Percentiles rank a stretch among this genome's conserved stretches.
These are phyloP conservation scores for Rhinocladiella mackenziei DNA, from an alignment of 2,329 filamentous ascomycete genomes.

Conservation along the genomic window DNA sequence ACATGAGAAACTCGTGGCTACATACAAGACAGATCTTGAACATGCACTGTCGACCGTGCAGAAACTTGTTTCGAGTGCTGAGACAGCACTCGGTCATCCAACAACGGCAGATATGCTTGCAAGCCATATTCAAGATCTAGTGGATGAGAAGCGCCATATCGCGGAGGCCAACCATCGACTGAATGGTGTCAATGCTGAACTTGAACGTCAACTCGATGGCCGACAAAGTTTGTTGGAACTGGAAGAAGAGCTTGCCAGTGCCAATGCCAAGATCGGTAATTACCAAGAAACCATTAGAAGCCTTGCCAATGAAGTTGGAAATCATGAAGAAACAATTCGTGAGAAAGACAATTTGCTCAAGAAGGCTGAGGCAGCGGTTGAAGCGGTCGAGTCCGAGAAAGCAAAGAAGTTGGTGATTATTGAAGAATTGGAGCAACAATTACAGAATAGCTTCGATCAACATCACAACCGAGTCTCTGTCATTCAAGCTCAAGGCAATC, in stretches of 20 bases:
- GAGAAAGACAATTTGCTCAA: slow-evolving; percentile 44
- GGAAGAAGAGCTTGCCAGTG: slow-evolving; percentile 36
- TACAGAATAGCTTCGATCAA: slow-evolving; percentile 91
- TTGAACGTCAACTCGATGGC: slow-evolving; percentile 27
- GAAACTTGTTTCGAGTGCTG: slow-evolving; percentile 21
- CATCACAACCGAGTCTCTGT: slow-evolving; percentile 88
- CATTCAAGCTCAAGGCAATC: slow-evolving; percentile 68
- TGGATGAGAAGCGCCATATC: slow-evolving; percentile 26
- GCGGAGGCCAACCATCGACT: slow-evolving; percentile 24
- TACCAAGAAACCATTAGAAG: slow-evolving; percentile 56
- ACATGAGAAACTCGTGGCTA: slow-evolving; percentile 56
- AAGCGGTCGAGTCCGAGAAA: slow-evolving; percentile 61
- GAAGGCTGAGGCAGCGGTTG: slow-evolving; percentile 45
- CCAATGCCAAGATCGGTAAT: slow-evolving; percentile 38
- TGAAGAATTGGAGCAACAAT: slow-evolving; percentile 93
- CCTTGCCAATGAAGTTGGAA: slow-evolving; percentile 48
- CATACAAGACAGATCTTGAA: slow-evolving; percentile 62
- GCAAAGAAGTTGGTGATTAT: slow-evolving; percentile 89
- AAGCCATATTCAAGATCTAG: slow-evolving; percentile 28
- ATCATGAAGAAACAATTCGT: slow-evolving; percentile 43
- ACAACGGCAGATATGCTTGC: slow-evolving; percentile 29
- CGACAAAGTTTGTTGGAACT: slow-evolving; percentile 28
- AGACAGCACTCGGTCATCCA: slow-evolving; percentile 28
- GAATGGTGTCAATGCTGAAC: slow-evolving; percentile 25
- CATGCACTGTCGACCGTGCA: slow-evolving; percentile 38